These are phyloP conservation scores for Xylaria multiplex DNA, from an alignment of 2,329 filamentous ascomycete species.

Conservation along the genomic window DNA sequence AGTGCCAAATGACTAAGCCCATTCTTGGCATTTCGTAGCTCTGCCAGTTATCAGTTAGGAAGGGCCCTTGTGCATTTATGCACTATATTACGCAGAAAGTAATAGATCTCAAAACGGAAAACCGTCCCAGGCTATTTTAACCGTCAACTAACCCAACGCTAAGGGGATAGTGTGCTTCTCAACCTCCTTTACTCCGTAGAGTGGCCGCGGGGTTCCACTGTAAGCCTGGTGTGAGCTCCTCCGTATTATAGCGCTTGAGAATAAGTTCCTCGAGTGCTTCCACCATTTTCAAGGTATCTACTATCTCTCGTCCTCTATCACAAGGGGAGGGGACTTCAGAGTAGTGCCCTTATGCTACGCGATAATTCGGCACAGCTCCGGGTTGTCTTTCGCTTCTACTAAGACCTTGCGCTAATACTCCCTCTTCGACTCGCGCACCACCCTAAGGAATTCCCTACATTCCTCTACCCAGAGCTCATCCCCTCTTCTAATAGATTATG, in stretches of 20 bases:
- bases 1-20: conserved; percentile 3
- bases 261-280: conserved; percentile 8
- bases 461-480: no score
- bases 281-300: conserved; percentile 5
- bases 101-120: no score
- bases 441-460: no score
- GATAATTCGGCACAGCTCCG: not conserved
- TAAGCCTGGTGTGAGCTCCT: conserved; percentile 1
- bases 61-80: no score
- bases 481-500: no score
- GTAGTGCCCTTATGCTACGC: not conserved
- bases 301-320: conserved; percentile 9
- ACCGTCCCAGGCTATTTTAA: no score
- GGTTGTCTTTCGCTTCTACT: conserved; percentile 1
- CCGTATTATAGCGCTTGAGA: not conserved
- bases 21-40: conserved; percentile 19
- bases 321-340: not conserved
- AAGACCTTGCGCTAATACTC: conserved; percentile 3
- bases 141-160: no score
- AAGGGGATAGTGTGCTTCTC: not conserved
- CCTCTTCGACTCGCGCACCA: not conserved
- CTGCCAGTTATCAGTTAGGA: no score
- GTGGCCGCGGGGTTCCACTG: not conserved
- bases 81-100: no score
- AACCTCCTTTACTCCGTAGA: not conserved